phyloP scores from a whole-genome alignment of 495 filamentous ascomycete genomes.

The Cercophora samala region DNA sequence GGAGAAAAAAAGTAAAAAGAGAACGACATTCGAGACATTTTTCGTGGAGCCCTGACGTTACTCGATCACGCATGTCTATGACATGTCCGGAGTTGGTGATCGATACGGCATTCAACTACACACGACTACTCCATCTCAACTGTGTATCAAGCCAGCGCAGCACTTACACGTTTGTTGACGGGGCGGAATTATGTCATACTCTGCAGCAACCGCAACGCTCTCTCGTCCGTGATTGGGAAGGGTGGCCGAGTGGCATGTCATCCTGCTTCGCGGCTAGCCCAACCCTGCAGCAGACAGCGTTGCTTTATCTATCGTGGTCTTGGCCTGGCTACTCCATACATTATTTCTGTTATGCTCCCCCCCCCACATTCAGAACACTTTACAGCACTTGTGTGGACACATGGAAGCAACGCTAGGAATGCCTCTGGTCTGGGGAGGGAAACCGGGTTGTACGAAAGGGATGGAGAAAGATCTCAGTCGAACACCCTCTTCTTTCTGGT shows the following conservation, averaged over 20 bases:
- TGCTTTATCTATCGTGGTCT: conserved; percentile 5
- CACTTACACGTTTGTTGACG: not conserved
- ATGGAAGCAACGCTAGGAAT: conserved; percentile 5
- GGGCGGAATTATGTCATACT: conserved; percentile 22
- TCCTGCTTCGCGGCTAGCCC: conserved; percentile 9
- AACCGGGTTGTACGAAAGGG: not conserved
- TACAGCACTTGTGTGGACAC: not conserved
- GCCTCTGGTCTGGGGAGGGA: not conserved
- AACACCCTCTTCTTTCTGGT: not conserved
- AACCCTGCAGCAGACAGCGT: conserved; percentile 14
- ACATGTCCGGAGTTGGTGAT: not conserved
- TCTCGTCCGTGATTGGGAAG: conserved; percentile 6
- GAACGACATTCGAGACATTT: not conserved
- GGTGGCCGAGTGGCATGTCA: conserved; percentile 11
- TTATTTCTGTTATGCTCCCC: not conserved
- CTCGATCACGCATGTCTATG: not conserved
- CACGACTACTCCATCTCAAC: not conserved
- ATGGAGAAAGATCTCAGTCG: conserved; percentile 4
- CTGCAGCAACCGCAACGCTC: conserved; percentile 1
- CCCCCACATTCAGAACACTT: conserved; percentile 4
- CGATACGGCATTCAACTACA: conserved; percentile 6
- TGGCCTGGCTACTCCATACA: not conserved
- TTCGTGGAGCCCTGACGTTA: not conserved
- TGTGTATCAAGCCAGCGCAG: not conserved
- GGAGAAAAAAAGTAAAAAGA: not conserved